These are phyloP conservation scores for Colletotrichum godetiae DNA, from an alignment of 2,329 filamentous ascomycete genomes.

Conservation along the genomic window DNA sequence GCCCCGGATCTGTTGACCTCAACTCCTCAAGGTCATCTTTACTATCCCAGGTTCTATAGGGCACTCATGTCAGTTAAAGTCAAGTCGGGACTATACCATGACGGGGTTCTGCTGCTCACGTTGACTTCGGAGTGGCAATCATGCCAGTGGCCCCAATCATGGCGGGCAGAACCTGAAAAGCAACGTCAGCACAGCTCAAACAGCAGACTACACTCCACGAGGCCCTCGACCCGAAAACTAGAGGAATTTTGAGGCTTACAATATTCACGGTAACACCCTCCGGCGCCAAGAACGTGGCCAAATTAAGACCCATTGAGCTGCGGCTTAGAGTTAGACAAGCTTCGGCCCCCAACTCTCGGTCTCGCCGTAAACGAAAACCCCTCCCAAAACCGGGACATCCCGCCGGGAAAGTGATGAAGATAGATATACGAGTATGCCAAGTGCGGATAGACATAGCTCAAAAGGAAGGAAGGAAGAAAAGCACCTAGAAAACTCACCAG, in stretches of 20 bases:
- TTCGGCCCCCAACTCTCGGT: neutral
- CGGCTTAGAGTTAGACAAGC: neutral
- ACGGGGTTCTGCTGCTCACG: conserved; percentile 35
- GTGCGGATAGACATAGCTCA: neutral
- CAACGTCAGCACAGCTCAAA: neutral
- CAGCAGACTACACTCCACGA: neutral
- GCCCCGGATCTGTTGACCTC: conserved; percentile 44
- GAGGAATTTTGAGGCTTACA: conserved; percentile 35
- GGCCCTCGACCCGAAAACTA: neutral
- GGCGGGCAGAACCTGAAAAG: conserved; percentile 46
- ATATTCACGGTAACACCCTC: conserved; percentile 49
- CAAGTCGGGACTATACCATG: neutral
- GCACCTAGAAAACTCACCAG: neutral
- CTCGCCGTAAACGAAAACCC: neutral
- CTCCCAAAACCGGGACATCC: neutral
- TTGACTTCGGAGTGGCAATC: conserved; percentile 46
- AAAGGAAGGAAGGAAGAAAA: neutral
- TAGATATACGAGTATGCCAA: neutral
- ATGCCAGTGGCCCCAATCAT: conserved; percentile 50
- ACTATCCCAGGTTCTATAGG: conserved; percentile 44
- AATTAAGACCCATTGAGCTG: conserved; percentile 49
- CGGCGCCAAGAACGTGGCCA: conserved; percentile 45
- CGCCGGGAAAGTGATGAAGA: neutral
- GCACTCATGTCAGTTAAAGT: neutral
- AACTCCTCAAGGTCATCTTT: conserved; percentile 44